Evolutionary conservation across 306 rosid genomes (phyloP).

Genomic region (Cucumis melo): DNA sequence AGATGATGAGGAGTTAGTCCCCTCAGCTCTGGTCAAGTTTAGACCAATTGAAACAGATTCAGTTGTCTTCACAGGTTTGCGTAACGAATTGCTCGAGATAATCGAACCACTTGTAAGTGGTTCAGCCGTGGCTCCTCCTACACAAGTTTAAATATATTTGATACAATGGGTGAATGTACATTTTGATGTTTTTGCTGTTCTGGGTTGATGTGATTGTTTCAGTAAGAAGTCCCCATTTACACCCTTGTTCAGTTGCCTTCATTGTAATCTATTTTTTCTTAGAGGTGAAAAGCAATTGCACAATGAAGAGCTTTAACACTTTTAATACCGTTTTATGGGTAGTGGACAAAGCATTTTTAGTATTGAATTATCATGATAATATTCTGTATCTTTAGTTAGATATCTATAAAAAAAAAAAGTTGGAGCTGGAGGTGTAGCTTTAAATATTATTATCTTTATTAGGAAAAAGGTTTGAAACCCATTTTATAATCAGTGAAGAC

Average conservation of each 20-base stretch:
- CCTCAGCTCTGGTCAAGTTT: slow-evolving; percentile 83
- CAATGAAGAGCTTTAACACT: neutral
- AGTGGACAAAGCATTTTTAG: neutral
- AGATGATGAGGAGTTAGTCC: slow-evolving; percentile 79
- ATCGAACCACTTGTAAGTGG: slow-evolving; percentile 64
- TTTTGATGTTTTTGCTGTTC: neutral
- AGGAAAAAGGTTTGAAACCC: neutral
- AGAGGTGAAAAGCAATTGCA: neutral
- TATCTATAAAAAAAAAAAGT: neutral
- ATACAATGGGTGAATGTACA: neutral
- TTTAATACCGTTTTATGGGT: neutral
- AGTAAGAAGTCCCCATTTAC: neutral
- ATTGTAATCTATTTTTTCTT: neutral
- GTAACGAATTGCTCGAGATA: slow-evolving; percentile 68
- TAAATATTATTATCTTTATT: neutral
- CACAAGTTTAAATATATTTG: slow-evolving; percentile 2
- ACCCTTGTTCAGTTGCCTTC: neutral
- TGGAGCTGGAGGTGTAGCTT: neutral
- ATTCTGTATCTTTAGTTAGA: neutral
- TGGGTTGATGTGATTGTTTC: neutral
- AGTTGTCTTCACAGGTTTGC: slow-evolving; percentile 65
- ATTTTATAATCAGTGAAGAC: neutral
- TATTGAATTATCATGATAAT: neutral
- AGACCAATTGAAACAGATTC: slow-evolving; percentile 85
- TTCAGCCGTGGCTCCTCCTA: slow-evolving; percentile 27